Percentiles rank a stretch among this genome's conserved stretches.
phyloP scores from a whole-genome alignment of 1,284 basidiomycete genomes.

The Irpex sp. region DNA sequence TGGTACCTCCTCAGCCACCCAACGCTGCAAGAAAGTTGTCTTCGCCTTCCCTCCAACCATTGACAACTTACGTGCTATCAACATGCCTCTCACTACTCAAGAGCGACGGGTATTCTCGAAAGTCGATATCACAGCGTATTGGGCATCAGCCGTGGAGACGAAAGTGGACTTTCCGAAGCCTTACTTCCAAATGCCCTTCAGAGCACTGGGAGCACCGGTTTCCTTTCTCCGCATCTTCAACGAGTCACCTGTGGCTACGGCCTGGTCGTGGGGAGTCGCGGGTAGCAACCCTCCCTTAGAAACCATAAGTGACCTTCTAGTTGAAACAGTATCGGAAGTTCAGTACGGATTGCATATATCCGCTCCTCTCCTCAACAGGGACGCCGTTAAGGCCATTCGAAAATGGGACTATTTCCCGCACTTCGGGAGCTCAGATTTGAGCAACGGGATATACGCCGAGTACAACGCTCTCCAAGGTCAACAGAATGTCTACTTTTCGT shows the following conservation, averaged over 20 bases:
- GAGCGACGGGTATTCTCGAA: background rate
- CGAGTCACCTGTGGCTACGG: background rate
- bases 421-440: background rate
- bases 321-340: background rate
- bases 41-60: constrained; percentile 3
- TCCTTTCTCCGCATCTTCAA: constrained; percentile 1
- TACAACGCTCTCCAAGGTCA: background rate
- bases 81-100: background rate
- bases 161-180: background rate
- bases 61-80: background rate
- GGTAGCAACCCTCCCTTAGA: background rate
- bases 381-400: background rate
- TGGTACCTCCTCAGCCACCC: background rate
- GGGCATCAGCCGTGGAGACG: background rate
- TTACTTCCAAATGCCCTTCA: background rate
- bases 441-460: background rate
- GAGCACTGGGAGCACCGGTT: background rate
- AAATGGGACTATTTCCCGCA: constrained; percentile 6
- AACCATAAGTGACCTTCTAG: background rate
- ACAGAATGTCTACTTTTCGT: background rate
- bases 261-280: background rate
- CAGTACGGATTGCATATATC: background rate
- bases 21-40: background rate
- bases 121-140: constrained; percentile 2
- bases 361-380: background rate